Evolutionary conservation across 345 rosid genomes (phyloP), one percentile per base, ranked within the genome.

Genomic region (Populus pruinosa): DNA sequence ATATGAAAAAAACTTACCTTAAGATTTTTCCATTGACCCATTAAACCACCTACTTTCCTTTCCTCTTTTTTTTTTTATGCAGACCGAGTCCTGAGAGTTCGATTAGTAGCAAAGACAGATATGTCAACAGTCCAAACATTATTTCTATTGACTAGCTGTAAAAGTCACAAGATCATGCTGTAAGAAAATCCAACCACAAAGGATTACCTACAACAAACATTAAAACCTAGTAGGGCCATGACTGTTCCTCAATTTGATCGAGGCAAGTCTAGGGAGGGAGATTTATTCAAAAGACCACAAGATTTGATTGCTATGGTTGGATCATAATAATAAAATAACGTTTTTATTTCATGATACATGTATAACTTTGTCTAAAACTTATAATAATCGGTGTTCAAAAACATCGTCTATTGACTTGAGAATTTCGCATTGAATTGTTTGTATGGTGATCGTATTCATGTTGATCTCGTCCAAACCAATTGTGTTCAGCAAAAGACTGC

Each of bases 381-480:
- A 27, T 13, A 25, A 6, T 70, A 6, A 2, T 44, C 12, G 21
- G 5, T 23, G 43, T 17, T 21, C 27, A 43, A 21, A 5, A 23
- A 33, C 36, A 5, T 8, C 31, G 41, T 43, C 33, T 8, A 49
- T 71, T 71, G 75, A 72, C 75, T 72, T 35, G 65, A 72, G 75
- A 55, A 55, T 71, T 33, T 4, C 65, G 31, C 35, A 20, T 72
- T 72, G 44, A 53, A 55, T 72, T 33, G 27, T 71, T 71, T 3
- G 21, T 9, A 50, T 31, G 8, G 8, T 49, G 36, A 16, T 29
- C 10, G 23, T 47, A 50, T 8, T 29, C 63, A 72, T 72, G 65
- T 72, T 53, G 29, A 71, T 53, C 33, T 71, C 18, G 25, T 71
- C 64, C 50, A 71, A 36, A 8, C 17, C 31, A 27, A 43, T 70